These are phyloP conservation scores for Antrodiella citrinella DNA, from an alignment of 768 basidiomycete genomes.

Conservation along the genomic window DNA sequence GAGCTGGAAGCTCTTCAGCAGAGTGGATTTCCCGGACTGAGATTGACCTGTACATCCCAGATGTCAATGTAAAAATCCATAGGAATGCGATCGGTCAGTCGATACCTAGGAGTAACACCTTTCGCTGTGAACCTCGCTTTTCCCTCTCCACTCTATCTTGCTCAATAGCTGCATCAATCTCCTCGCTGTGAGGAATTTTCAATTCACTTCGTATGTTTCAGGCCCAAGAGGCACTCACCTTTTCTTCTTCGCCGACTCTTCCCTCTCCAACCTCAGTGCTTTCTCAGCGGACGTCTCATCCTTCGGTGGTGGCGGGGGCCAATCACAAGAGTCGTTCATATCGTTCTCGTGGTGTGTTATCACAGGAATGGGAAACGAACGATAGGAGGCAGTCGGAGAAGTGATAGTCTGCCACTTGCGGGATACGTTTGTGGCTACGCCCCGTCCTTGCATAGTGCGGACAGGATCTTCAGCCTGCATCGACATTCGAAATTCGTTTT, in stretches of 20 bases:
- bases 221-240: neutral
- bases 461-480: too few species aligned
- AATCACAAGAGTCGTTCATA: too few species aligned
- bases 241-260: conserved; percentile 38
- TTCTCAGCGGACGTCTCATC: conserved; percentile 37
- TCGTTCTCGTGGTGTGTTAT: too few species aligned
- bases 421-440: too few species aligned
- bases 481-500: too few species aligned
- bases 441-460: too few species aligned
- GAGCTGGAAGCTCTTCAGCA: conserved; percentile 60
- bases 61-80: neutral
- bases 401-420: too few species aligned
- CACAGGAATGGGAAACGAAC: too few species aligned
- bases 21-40: conserved; percentile 61
- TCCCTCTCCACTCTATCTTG: conserved; percentile 18
- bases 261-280: conserved; percentile 31
- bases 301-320: conserved; percentile 26
- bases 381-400: too few species aligned
- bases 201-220: neutral
- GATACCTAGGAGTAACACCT: conserved; percentile 52
- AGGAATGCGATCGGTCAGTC: conserved; percentile 11
- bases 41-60: conserved; percentile 51
- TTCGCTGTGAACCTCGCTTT: conserved; percentile 32
- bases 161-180: conserved; percentile 11
- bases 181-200: conserved; percentile 10